Percentiles rank a stretch among this genome's conserved stretches.
Conservation (phyloP, 1,284 basidiomycete genomes). For the Porphyrellus sp. region DNA sequence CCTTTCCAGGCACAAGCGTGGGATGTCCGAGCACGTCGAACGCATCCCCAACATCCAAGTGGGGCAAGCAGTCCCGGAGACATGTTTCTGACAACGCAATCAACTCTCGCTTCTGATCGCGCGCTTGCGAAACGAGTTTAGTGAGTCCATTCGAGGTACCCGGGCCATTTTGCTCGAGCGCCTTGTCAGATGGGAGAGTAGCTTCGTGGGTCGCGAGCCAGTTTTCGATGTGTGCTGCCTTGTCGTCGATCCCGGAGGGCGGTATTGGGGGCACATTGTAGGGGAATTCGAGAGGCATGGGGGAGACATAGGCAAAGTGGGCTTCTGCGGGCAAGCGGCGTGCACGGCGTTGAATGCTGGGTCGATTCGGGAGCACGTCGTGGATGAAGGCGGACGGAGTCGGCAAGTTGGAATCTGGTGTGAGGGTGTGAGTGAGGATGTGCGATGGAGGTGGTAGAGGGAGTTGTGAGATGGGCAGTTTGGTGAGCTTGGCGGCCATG, state of each 20-base stretch:
- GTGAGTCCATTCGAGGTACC: conserved; percentile 24
- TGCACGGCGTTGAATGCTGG: conserved; percentile 73
- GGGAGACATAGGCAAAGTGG: conserved; percentile 83
- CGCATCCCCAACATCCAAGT: conserved; percentile 84
- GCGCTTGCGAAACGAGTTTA: conserved; percentile 50
- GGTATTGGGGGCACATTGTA: conserved; percentile 67
- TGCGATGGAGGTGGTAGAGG: conserved; percentile 61
- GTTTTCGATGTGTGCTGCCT: conserved; percentile 62
- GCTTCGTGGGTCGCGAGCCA: conserved; percentile 70
- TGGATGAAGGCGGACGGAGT: conserved; percentile 51
- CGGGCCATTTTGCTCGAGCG: neutral
- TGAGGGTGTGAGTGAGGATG: conserved; percentile 66
- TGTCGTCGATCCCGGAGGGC: conserved; percentile 48
- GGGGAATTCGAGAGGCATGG: conserved; percentile 84
- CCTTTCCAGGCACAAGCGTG: conserved; percentile 39
- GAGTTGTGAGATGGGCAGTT: conserved; percentile 56
- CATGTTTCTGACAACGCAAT: conserved; percentile 69
- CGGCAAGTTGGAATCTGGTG: conserved; percentile 60
- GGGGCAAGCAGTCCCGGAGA: conserved; percentile 75
- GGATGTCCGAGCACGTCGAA: conserved; percentile 61
- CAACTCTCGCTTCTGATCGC: conserved; percentile 62
- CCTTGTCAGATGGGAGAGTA: conserved; percentile 30
- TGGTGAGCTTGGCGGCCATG: conserved; percentile 25
- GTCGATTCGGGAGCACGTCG: conserved; percentile 48
- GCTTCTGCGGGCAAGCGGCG: conserved; percentile 55